Conservation (phyloP, 2,329 filamentous ascomycete species). For the Xylariales sp. region DNA sequence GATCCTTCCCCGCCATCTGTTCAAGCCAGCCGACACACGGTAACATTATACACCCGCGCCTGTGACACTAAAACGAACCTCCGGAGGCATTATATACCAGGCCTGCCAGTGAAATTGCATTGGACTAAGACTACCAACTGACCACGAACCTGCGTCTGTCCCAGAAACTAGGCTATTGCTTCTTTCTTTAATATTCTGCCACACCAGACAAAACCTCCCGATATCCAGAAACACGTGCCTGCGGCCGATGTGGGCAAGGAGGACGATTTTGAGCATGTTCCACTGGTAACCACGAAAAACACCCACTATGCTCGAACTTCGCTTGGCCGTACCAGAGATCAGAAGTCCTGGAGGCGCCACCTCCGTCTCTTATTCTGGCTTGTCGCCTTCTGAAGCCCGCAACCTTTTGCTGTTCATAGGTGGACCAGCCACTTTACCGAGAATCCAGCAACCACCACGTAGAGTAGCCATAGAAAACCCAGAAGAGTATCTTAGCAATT, state of each 20-base stretch:
- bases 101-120: not conserved
- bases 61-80: not conserved
- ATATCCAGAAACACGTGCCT: constrained; percentile 1
- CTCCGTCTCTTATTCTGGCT: not conserved
- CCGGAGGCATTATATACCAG: not conserved
- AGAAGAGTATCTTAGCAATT: too few relatives aligned
- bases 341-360: not conserved
- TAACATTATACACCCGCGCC: not conserved
- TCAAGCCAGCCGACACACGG: too few relatives aligned
- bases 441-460: not conserved
- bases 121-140: not conserved
- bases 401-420: constrained; percentile 1
- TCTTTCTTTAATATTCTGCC: not conserved
- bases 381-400: not conserved
- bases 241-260: not conserved
- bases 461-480: too few relatives aligned
- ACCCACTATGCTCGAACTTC: not conserved
- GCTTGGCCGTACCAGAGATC: not conserved
- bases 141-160: not conserved
- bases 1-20: not conserved
- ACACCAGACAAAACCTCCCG: not conserved
- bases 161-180: not conserved
- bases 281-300: not conserved
- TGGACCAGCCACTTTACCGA: not conserved
- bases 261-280: not conserved